Percentiles rank a stretch among this genome's conserved stretches.
phyloP scores from a whole-genome alignment of 169 alveolate species.

The Eimeria nieschulzi region DNA sequence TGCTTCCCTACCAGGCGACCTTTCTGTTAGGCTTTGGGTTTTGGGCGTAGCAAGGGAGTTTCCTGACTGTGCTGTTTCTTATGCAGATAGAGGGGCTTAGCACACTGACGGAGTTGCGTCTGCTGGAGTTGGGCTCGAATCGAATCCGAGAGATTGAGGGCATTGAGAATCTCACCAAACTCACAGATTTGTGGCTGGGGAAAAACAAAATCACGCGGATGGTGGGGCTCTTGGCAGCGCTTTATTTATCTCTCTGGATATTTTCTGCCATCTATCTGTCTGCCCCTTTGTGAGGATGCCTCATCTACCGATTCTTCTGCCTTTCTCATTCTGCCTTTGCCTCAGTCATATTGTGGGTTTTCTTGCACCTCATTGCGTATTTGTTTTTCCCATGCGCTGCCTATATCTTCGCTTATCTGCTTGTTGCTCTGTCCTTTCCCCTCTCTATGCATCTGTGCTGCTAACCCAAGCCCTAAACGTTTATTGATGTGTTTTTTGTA shows the following conservation, averaged over 20 bases:
- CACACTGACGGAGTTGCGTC: constrained; percentile 68
- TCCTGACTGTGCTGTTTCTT: neutral
- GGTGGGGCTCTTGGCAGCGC: constrained; percentile 19
- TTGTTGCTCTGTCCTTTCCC: neutral
- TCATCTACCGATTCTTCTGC: no score
- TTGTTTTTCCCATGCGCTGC: neutral
- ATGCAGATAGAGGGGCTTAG: constrained; percentile 75
- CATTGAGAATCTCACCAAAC: constrained; percentile 44
- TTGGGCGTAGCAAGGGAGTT: neutral
- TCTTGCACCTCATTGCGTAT: no score
- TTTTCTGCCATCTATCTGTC: no score
- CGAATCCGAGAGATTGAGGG: constrained; percentile 69
- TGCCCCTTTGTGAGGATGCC: no score
- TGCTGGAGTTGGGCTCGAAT: constrained; percentile 81
- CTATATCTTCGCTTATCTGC: neutral
- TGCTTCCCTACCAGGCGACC: no score
- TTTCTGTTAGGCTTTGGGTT: neutral
- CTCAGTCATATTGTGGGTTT: no score
- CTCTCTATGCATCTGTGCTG: neutral
- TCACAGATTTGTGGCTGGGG: constrained; percentile 91
- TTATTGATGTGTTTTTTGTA: neutral
- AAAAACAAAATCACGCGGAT: constrained; percentile 84
- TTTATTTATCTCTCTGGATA: no score
- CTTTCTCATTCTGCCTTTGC: no score
- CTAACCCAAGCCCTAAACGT: no score